Percentiles rank a stretch among this genome's conserved stretches.
These are phyloP conservation scores for Moringa oleifera DNA, from an alignment of 345 rosid species.

Conservation along the genomic window DNA sequence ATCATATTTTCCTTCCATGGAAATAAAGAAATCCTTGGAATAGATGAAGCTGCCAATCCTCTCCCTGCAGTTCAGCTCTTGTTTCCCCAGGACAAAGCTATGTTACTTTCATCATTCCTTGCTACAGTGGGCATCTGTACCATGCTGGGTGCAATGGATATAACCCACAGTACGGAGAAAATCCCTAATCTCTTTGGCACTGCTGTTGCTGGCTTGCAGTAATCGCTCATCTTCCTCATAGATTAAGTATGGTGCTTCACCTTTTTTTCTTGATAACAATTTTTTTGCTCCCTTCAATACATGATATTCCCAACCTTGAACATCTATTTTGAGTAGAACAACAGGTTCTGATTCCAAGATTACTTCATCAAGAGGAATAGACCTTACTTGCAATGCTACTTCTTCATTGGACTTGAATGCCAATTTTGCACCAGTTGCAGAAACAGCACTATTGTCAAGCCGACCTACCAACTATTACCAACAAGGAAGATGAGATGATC, in stretches of 20 bases:
- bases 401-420: conserved; percentile 97
- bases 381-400: conserved; percentile 75
- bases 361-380: conserved; percentile 77
- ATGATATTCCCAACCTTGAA: conserved; percentile 97
- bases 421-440: conserved; percentile 79
- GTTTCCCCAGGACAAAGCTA: neutral
- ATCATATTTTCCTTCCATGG: too few species aligned
- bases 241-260: conserved; percentile 81
- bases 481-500: conserved; percentile 4
- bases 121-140: conserved; percentile 59
- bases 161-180: conserved; percentile 71
- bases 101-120: conserved; percentile 9
- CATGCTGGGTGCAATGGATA: conserved; percentile 60
- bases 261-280: conserved; percentile 61
- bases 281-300: conserved; percentile 81
- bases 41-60: too few species aligned
- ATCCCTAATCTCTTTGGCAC: conserved; percentile 66
- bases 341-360: conserved; percentile 54
- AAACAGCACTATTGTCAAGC: conserved; percentile 93
- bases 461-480: conserved; percentile 79
- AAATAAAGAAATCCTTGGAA: too few species aligned
- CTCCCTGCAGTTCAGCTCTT: too few species aligned
- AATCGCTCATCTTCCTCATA: conserved; percentile 91
- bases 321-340: conserved; percentile 77
- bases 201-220: conserved; percentile 86